Evolutionary conservation across 805 yeast species (phyloP).

Genomic region (Yamadazyma sp.): DNA sequence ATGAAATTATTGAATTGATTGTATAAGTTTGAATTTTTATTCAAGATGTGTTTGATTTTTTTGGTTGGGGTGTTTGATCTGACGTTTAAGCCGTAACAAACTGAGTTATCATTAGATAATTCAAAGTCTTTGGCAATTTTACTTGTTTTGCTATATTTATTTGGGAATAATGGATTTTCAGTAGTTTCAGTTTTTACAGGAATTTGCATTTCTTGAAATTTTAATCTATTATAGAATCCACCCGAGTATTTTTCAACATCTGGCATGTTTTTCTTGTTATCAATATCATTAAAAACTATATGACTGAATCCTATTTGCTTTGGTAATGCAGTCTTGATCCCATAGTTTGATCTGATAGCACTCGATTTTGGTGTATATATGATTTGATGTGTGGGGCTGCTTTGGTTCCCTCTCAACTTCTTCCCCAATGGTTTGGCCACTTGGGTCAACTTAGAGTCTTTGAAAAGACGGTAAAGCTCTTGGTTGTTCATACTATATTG

Average conservation of each 20-base stretch:
- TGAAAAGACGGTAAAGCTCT: constrained; percentile 34
- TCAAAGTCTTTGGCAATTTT: constrained; percentile 13
- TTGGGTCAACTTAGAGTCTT: constrained; percentile 41
- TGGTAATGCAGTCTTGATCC: constrained; percentile 71
- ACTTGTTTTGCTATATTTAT: constrained; percentile 22
- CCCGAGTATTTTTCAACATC: constrained; percentile 67
- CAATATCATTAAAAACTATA: constrained; percentile 63
- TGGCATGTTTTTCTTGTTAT: constrained; percentile 64
- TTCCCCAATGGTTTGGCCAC: constrained; percentile 41
- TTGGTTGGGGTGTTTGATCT: constrained; percentile 22
- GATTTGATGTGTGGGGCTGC: constrained; percentile 67
- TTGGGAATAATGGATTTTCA: constrained; percentile 43
- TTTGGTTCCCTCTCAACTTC: constrained; percentile 25
- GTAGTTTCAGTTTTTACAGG: constrained; percentile 36
- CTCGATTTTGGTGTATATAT: constrained; percentile 67
- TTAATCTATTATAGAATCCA: constrained; percentile 54
- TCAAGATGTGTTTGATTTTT: constrained; percentile 32
- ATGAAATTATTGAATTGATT: constrained; percentile 55
- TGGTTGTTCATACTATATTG: constrained; percentile 22
- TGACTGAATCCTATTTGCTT: constrained; percentile 54
- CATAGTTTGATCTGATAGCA: constrained; percentile 68
- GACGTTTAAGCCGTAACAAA: constrained; percentile 32
- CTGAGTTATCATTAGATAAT: constrained; percentile 18
- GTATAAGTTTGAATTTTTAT: constrained; percentile 46
- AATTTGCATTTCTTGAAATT: constrained; percentile 68